Percentiles rank a stretch among this genome's conserved stretches.
phyloP scores from a whole-genome alignment of 768 basidiomycete genomes.

The Kockovaella imperatae region DNA sequence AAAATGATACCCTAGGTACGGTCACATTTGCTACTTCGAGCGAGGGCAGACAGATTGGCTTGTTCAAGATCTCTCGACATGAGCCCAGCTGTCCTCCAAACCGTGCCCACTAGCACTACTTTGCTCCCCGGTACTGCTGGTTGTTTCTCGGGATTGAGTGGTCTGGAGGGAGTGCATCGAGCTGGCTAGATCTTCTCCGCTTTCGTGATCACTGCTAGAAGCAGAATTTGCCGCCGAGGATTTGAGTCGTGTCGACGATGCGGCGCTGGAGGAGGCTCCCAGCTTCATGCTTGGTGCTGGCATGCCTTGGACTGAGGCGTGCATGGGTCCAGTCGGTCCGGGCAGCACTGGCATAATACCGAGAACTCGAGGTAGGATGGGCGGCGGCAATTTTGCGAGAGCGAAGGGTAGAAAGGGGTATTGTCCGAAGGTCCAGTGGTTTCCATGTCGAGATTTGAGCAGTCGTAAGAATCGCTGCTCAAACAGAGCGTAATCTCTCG shows the following conservation, averaged over 20 bases:
- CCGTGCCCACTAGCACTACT: conserved; percentile 6
- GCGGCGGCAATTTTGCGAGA: conserved; percentile 18
- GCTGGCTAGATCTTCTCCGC: conserved; percentile 21
- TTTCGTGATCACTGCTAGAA: conserved; percentile 15
- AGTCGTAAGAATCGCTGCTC: conserved; percentile 20
- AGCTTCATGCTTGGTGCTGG: neutral
- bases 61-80: too few relatives aligned
- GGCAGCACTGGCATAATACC: conserved; percentile 16
- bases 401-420: conserved; percentile 20
- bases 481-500: conserved; percentile 18
- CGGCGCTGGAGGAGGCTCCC: neutral
- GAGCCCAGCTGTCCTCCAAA: conserved; percentile 6
- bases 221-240: conserved; percentile 1
- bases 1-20: too few relatives aligned
- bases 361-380: conserved; percentile 15
- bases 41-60: too few relatives aligned
- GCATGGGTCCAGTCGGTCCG: conserved; percentile 16
- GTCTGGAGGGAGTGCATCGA: conserved; percentile 17
- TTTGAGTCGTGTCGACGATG: neutral
- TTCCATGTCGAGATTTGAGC: conserved; percentile 8
- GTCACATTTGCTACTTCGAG: too few relatives aligned
- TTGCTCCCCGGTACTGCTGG: conserved; percentile 5
- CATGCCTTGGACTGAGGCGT: neutral
- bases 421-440: conserved; percentile 15
- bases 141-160: conserved; percentile 1